phyloP scores from a whole-genome alignment of 345 rosid species.

The Luvunga scandens region DNA sequence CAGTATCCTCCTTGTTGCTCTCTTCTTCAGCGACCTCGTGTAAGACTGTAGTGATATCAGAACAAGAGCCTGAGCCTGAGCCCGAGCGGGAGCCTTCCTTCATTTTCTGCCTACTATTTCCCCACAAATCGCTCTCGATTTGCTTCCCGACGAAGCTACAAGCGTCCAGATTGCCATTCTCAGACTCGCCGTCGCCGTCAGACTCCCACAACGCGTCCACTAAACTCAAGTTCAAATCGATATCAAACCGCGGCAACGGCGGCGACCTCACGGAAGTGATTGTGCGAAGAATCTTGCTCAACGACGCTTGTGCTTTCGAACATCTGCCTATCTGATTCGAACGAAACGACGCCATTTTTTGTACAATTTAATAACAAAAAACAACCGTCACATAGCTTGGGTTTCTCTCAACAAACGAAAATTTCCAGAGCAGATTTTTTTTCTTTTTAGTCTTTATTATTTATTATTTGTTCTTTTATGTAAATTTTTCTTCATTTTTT shows the following conservation, averaged over 20 bases:
- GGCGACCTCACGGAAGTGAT: constrained; percentile 24
- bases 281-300: constrained; percentile 34
- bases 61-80: not conserved
- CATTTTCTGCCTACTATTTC: constrained; percentile 14
- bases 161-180: constrained; percentile 16
- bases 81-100: not conserved
- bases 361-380: not conserved
- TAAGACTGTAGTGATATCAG: constrained; percentile 23
- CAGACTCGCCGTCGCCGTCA: not conserved
- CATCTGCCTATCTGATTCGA: constrained; percentile 26
- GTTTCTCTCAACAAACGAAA: not conserved
- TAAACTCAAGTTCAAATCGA: constrained; percentile 37
- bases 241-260: constrained; percentile 16
- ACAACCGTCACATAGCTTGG: not conserved
- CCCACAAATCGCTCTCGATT: constrained; percentile 2
- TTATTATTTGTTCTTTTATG: not conserved
- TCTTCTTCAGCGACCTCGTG: constrained; percentile 9
- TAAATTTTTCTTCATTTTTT: not conserved
- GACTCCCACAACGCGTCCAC: constrained; percentile 18
- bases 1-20: not conserved
- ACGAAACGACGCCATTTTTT: not conserved
- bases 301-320: constrained; percentile 40
- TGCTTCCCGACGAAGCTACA: constrained; percentile 22
- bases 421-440: not conserved
- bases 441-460: too few relatives aligned